Conservation (phyloP, 495 filamentous ascomycete species). For the Cairneyella variabilis region DNA sequence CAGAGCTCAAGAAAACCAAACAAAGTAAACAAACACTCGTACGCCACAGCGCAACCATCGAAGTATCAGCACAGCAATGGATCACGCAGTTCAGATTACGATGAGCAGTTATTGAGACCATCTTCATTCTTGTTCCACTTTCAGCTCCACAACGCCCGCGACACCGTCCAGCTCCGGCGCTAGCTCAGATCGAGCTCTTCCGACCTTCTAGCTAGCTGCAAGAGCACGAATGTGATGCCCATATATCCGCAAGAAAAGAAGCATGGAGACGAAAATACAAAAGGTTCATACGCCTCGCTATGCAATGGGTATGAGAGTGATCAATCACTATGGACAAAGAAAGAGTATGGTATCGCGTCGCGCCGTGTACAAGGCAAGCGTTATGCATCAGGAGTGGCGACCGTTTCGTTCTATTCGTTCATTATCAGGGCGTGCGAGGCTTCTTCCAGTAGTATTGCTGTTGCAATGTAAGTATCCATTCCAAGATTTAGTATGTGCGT, state of each 20-base stretch:
- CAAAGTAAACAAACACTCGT: too few species aligned
- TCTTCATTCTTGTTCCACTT: neutral
- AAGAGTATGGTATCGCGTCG: neutral
- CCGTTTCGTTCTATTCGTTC: conserved; percentile 10
- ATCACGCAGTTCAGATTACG: neutral
- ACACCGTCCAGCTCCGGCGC: neutral
- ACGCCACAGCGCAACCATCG: too few species aligned
- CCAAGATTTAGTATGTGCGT: neutral
- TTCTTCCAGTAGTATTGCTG: conserved; percentile 96
- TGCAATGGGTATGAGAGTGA: conserved; percentile 21
- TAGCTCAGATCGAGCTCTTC: too few species aligned
- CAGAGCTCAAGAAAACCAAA: too few species aligned
- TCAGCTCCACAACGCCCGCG: neutral
- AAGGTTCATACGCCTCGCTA: conserved; percentile 23
- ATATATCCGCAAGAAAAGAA: neutral
- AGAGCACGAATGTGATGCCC: neutral
- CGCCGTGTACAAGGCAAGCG: neutral
- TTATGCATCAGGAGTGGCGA: neutral
- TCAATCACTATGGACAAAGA: neutral
- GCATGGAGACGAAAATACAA: neutral
- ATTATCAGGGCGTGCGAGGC: conserved; percentile 41
- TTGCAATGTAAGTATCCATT: conserved; percentile 13
- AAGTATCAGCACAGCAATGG: too few species aligned
- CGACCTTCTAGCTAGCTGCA: neutral
- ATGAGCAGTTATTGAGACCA: neutral